phyloP scores from a whole-genome alignment of 352 stramenopile species.

The Globisporangium iwayamae region DNA sequence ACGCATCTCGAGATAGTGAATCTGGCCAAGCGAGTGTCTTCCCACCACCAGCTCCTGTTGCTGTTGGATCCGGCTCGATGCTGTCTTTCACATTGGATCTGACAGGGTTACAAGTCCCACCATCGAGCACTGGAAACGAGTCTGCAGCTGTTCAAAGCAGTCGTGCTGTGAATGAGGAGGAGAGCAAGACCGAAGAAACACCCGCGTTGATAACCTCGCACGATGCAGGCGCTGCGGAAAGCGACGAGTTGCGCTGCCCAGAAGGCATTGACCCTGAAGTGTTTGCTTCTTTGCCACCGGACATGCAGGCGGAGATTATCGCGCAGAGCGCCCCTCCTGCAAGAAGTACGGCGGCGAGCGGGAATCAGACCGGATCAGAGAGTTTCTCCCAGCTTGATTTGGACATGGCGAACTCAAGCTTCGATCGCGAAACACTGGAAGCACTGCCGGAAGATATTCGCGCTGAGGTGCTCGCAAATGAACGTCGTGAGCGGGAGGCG shows the following conservation, averaged over 20 bases:
- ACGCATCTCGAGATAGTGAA: not conserved
- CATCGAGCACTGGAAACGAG: slow-evolving; percentile 6
- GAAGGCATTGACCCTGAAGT: slow-evolving; percentile 97
- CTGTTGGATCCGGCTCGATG: slow-evolving; percentile 36
- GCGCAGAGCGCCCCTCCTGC: slow-evolving; percentile 58
- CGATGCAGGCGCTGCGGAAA: not conserved
- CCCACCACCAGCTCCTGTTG: slow-evolving; percentile 31
- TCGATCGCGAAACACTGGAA: slow-evolving; percentile 94
- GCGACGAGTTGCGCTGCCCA: slow-evolving; percentile 65
- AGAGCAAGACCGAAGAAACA: slow-evolving; percentile 25
- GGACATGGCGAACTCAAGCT: slow-evolving; percentile 86
- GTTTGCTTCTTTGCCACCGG: slow-evolving; percentile 92
- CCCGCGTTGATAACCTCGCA: not conserved
- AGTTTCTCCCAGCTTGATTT: slow-evolving; percentile 78
- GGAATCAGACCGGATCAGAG: slow-evolving; percentile 30
- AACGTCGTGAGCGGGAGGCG: slow-evolving; percentile 89
- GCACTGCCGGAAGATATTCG: slow-evolving; percentile 97
- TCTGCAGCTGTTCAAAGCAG: not conserved
- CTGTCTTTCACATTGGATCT: slow-evolving; percentile 86
- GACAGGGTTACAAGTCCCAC: slow-evolving; percentile 35
- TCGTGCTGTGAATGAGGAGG: not conserved
- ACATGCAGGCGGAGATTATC: slow-evolving; percentile 97
- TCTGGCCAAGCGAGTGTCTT: slow-evolving; percentile 9
- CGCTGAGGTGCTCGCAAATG: slow-evolving; percentile 95
- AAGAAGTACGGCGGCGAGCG: slow-evolving; percentile 22